Evolutionary conservation across 306 rosid genomes (phyloP).

Genomic region (Corylus avellana): DNA sequence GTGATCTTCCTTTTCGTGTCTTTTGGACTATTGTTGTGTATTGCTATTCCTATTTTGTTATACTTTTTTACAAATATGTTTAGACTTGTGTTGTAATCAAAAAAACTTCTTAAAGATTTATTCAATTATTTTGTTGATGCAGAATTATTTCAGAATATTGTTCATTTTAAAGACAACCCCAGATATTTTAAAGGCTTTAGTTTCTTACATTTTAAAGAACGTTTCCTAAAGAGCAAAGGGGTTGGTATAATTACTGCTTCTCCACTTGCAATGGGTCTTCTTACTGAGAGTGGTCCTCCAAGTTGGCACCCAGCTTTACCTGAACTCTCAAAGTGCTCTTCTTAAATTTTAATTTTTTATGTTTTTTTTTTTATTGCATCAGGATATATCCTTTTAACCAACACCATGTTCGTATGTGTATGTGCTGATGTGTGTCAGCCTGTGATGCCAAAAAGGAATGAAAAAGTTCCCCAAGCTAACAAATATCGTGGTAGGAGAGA

Average conservation of each 20-base stretch:
- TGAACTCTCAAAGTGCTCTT: constrained; percentile 63
- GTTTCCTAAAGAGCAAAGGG: constrained; percentile 82
- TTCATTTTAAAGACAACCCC: constrained; percentile 21
- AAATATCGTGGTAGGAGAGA: background rate
- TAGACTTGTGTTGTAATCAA: no score
- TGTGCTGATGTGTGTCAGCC: background rate
- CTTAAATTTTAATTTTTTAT: constrained; percentile 5
- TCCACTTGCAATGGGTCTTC: constrained; percentile 93
- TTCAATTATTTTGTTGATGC: no score
- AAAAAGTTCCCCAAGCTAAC: background rate
- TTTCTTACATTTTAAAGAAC: background rate
- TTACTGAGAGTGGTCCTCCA: constrained; percentile 88
- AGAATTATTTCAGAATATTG: no score
- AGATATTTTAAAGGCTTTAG: constrained; percentile 36
- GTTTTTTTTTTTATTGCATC: background rate
- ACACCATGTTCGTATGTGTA: background rate
- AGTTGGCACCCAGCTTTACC: constrained; percentile 91
- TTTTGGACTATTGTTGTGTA: no score
- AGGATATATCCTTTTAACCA: background rate
- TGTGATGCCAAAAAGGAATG: background rate
- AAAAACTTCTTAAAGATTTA: no score
- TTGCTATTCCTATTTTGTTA: no score
- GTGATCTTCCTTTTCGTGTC: no score
- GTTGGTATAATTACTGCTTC: constrained; percentile 86
- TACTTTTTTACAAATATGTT: no score